These are phyloP conservation scores for Trametes punicea DNA, from an alignment of 768 basidiomycete species.

Conservation along the genomic window DNA sequence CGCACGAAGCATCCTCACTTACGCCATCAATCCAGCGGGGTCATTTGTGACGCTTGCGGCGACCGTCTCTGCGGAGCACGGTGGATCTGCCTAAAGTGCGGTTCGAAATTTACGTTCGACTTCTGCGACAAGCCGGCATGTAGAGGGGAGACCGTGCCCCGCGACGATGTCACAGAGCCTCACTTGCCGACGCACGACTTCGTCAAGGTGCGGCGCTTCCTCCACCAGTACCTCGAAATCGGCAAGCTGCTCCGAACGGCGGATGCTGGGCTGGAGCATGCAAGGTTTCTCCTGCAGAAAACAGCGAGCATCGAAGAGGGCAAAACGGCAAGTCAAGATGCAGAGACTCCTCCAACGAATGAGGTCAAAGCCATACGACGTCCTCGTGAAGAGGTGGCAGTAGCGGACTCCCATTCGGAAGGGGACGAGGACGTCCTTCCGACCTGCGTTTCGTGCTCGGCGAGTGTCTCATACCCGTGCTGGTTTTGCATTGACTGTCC, in stretches of 20 bases:
- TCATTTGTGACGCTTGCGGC: constrained; percentile 18
- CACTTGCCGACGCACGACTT: constrained; percentile 21
- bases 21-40: constrained; percentile 1
- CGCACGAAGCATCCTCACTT: not conserved
- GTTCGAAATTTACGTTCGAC: constrained; percentile 17
- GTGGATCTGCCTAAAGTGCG: constrained; percentile 13
- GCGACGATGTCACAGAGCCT: not conserved
- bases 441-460: constrained; percentile 9
- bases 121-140: constrained; percentile 23
- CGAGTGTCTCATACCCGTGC: not conserved
- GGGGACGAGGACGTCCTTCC: not conserved
- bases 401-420: not conserved
- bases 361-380: not conserved
- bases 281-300: not conserved
- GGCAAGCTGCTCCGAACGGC: constrained; percentile 9
- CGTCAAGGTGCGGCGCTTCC: constrained; percentile 18
- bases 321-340: too few species aligned
- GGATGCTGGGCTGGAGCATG: not conserved
- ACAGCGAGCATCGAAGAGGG: not conserved
- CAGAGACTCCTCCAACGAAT: not conserved
- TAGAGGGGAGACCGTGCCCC: not conserved
- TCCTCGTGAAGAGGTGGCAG: not conserved
- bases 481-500: constrained; percentile 16
- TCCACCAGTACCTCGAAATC: constrained; percentile 17
- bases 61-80: constrained; percentile 16